Evolutionary conservation across 768 basidiomycete species (phyloP).

Genomic region (Termitomyces sp.): DNA sequence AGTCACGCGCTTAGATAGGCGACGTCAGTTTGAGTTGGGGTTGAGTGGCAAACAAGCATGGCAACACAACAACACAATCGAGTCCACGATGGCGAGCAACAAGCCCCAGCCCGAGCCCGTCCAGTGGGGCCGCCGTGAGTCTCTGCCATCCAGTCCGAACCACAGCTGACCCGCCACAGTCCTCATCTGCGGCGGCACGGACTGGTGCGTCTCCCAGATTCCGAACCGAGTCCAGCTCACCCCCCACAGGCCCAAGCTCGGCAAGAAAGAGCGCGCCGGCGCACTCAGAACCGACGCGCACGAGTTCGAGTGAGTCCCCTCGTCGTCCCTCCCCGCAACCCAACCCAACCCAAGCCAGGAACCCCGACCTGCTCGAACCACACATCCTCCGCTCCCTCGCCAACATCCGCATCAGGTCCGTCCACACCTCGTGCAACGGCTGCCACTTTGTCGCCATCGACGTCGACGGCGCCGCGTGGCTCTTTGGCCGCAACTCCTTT

Average conservation of each 20-base stretch:
- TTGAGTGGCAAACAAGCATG: slow-evolving; percentile 7
- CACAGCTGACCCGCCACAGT: slow-evolving; percentile 36
- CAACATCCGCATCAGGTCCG: slow-evolving; percentile 66
- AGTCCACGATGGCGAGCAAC: slow-evolving; percentile 10
- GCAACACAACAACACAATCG: slow-evolving; percentile 6
- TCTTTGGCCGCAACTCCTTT: slow-evolving; percentile 82
- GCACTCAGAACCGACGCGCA: slow-evolving; percentile 35
- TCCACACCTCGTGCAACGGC: slow-evolving; percentile 71
- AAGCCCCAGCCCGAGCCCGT: slow-evolving; percentile 1
- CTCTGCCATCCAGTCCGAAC: neutral
- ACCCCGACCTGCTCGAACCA: slow-evolving; percentile 81
- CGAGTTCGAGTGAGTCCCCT: slow-evolving; percentile 29
- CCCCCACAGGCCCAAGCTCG: slow-evolving; percentile 59
- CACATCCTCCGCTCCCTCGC: slow-evolving; percentile 84
- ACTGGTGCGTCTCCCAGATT: slow-evolving; percentile 56
- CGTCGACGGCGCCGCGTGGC: slow-evolving; percentile 74
- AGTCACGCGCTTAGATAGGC: neutral
- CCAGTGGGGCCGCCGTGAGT: slow-evolving; percentile 13
- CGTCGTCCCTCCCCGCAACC: slow-evolving; percentile 11
- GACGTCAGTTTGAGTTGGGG: slow-evolving; percentile 5
- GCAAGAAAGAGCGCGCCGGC: slow-evolving; percentile 64
- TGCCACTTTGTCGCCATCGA: slow-evolving; percentile 78
- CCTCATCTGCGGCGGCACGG: slow-evolving; percentile 80
- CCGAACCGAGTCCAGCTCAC: slow-evolving; percentile 1
- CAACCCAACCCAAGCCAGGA: slow-evolving; percentile 24